These are phyloP conservation scores for Cladosporium sp. DNA, from an alignment of 2,329 filamentous ascomycete species.

Conservation along the genomic window DNA sequence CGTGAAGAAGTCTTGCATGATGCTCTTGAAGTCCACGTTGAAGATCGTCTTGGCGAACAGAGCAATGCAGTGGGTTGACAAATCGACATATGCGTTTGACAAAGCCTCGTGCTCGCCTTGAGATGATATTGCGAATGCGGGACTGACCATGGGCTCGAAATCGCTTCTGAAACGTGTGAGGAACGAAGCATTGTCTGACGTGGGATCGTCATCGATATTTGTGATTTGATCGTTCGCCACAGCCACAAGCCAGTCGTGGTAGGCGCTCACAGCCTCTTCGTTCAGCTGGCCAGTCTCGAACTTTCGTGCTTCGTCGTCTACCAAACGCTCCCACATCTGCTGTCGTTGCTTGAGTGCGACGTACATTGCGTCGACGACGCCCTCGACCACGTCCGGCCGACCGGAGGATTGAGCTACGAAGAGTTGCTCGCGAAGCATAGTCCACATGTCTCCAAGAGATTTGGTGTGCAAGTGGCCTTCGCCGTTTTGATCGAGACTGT, in stretches of 20 bases:
- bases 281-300: conserved; percentile 54
- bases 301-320: conserved; percentile 76
- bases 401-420: conserved; percentile 78
- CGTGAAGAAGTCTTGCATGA: conserved; percentile 88
- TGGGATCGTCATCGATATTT: conserved; percentile 79
- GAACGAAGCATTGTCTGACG: conserved; percentile 72
- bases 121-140: conserved; percentile 69
- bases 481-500: conserved; percentile 79
- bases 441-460: conserved; percentile 91
- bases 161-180: conserved; percentile 80
- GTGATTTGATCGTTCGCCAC: conserved; percentile 98
- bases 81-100: conserved; percentile 88
- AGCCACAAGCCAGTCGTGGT: conserved; percentile 89
- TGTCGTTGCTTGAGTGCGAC: conserved; percentile 77
- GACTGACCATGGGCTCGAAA: conserved; percentile 73
- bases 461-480: conserved; percentile 89
- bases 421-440: conserved; percentile 92
- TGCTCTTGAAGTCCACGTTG: conserved; percentile 76
- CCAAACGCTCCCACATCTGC: conserved; percentile 77
- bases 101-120: conserved; percentile 68
- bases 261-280: conserved; percentile 64
- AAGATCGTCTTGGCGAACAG: conserved; percentile 86
- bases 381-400: conserved; percentile 85
- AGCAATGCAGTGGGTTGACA: conserved; percentile 86
- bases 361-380: conserved; percentile 95